A percentile compares a stretch with the other conserved stretches of the same genome.
Conservation (phyloP, 2,329 filamentous ascomycete genomes). For the Microdochium paspali region DNA sequence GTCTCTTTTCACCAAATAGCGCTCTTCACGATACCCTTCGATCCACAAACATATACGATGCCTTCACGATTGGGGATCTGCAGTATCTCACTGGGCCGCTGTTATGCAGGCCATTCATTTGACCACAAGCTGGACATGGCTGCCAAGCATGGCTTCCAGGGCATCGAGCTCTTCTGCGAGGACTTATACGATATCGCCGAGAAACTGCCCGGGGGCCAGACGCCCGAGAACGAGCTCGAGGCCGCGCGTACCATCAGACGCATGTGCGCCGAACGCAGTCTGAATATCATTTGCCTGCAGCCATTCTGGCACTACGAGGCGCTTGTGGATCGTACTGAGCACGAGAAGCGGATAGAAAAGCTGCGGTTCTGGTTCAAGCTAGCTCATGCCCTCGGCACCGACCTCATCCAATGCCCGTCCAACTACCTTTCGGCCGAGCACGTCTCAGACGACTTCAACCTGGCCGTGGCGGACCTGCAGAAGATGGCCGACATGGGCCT, state of each 20-base stretch:
- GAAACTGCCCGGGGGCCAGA: slow-evolving; percentile 28
- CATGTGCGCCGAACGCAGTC: slow-evolving; percentile 44
- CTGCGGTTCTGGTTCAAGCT: slow-evolving; percentile 63
- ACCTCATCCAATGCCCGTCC: slow-evolving; percentile 67
- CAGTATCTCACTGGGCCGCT: slow-evolving; percentile 53
- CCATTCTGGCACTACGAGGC: slow-evolving; percentile 76
- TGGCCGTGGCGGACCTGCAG: slow-evolving; percentile 53
- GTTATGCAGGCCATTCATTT: slow-evolving; percentile 57
- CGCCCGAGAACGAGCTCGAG: slow-evolving; percentile 35
- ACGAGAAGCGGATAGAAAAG: slow-evolving; percentile 48
- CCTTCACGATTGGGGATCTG: neutral
- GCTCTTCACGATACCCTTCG: too few relatives aligned
- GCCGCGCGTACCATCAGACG: slow-evolving; percentile 48
- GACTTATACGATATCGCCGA: slow-evolving; percentile 56
- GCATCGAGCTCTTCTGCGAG: slow-evolving; percentile 71
- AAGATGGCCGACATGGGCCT: slow-evolving; percentile 60
- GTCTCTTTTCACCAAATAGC: too few relatives aligned
- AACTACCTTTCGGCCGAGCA: slow-evolving; percentile 49
- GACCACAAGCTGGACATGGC: slow-evolving; percentile 61
- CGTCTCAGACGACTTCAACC: slow-evolving; percentile 33
- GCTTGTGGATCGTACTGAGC: slow-evolving; percentile 50
- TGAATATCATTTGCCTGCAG: slow-evolving; percentile 59
- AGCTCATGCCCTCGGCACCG: slow-evolving; percentile 52
- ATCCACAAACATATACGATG: neutral
- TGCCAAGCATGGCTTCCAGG: slow-evolving; percentile 51